Base-by-base conservation (phyloP, 345 rosid species). In the Camelina laxa region DNA sequence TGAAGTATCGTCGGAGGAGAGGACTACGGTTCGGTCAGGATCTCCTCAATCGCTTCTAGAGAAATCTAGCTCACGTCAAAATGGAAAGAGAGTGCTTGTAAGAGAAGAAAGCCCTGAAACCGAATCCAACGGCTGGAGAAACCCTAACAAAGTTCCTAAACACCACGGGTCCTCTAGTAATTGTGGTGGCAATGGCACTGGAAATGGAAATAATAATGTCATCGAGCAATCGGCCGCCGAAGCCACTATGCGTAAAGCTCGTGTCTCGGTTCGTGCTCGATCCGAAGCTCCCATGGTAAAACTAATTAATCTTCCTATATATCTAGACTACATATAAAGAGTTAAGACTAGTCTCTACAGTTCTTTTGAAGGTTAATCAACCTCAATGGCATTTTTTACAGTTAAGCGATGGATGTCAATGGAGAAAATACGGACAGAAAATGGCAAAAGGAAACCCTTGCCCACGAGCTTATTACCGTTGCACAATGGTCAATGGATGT, bases 361-460 rank as follows among this genome's bases (percentile, higher is more conserved):
- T 45, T 33, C 1, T 75, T 14, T 60, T 50, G 22, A 58, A 42
- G 44, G 5, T 38, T 12, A 36, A 45, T 21, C 24, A 49, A 58
- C 24, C 6, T 41, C 22, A 54, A 6, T 41, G 65, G 9, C 1
- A 31, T 47, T 58, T n/a, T 54, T 8, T 45, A 22, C 74, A 92
- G 97, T 84, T 92, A 54, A 81, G 80, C 8, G 97, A 92, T 78
- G 99, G 99, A 7, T 95, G 99, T 49, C 99, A 90, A 76, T 95
- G 99, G 99, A 72, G 99, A 60, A 95, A 95, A 71, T 95, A 95
- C n/a, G 99, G 99, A 16, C 99, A 95, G 50, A 95, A 95, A 75
- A 95, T 92, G 96, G 98, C 99, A 0, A 95, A 95, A 80, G 99
- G 99, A 69, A 95, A 95, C 70, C 99, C 99, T 0, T 90, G 97